phyloP scores from a whole-genome alignment of 2,329 filamentous ascomycete genomes.

The Fusarium mexicanum region DNA sequence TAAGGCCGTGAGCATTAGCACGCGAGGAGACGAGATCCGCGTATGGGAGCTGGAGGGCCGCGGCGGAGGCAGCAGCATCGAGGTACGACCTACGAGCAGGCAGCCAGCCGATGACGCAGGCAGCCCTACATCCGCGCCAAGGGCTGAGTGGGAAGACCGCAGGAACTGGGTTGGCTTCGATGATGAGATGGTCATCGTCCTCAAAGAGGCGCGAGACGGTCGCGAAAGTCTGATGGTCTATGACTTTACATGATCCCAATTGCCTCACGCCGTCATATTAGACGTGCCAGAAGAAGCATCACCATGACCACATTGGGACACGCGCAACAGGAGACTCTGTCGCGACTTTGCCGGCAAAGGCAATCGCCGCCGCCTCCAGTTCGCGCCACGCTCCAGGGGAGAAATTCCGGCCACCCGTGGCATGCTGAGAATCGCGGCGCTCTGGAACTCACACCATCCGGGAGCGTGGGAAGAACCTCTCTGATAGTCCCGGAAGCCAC shows the following conservation, averaged over 20 bases:
- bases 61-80: slow-evolving; percentile 62
- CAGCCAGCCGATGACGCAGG: slow-evolving; percentile 37
- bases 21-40: slow-evolving; percentile 79
- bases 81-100: slow-evolving; percentile 56
- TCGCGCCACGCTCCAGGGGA: slow-evolving; percentile 25
- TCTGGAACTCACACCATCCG: slow-evolving; percentile 14
- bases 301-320: neutral
- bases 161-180: slow-evolving; percentile 85
- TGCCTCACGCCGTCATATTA: neutral
- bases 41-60: slow-evolving; percentile 91
- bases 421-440: slow-evolving; percentile 2
- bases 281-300: neutral
- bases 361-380: slow-evolving; percentile 21
- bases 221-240: slow-evolving; percentile 83
- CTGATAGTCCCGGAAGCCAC: slow-evolving; percentile 4
- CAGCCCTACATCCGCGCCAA: slow-evolving; percentile 9
- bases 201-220: slow-evolving; percentile 75
- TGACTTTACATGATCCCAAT: slow-evolving; percentile 73
- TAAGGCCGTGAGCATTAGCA: slow-evolving; percentile 90
- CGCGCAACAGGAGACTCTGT: neutral
- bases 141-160: slow-evolving; percentile 55
- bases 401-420: slow-evolving; percentile 16
- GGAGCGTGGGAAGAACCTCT: slow-evolving; percentile 10
- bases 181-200: slow-evolving; percentile 88
- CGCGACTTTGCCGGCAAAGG: slow-evolving; percentile 19